Evolutionary conservation across 208 protist species (phyloP), one percentile per base, ranked within the genome.

Genomic region (Polymyxa betae): DNA sequence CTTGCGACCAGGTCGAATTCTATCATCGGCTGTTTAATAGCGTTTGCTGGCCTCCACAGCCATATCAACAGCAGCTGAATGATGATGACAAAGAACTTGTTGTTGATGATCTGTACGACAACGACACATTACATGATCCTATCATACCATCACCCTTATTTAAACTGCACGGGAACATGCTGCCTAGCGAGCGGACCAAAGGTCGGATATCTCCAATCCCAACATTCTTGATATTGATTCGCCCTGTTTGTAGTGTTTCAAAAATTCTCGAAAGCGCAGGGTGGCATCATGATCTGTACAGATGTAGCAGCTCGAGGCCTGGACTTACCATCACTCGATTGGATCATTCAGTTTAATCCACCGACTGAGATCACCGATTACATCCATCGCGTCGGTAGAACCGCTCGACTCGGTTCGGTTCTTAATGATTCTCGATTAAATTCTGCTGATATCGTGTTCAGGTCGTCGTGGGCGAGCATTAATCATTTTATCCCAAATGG

Each of bases 321-420:
- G 35, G 97, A 99, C 93, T 96, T 99, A 41, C 97, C 97, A 35
- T 92, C 94, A 41, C 97, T 99, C 32, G 94, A 97, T 91, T 98
- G 96, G 97, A 98, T 99, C 93, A 93, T 99, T 41, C 98, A 99
- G 94, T 99, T 98, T 92, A 98, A 99, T 93, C 97, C 97, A 16
- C 98, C 98, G 46, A 93, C 96, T 12, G 96, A 98, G 54, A 95
- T 96, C 54, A 97, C 95, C 20, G 97, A 98, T 93, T 99, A 99
- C 92, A 95, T 98, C 43, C 98, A 99, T 92, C 95, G 97, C 60
- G 96, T 98, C 88, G 97, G 98, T 12, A 95, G 97, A 89, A 98
- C 98, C 16, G 98, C 98, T 38, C 95, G 98, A 91, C 93, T 97
- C 12, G 97, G 97, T 35, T 38, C 5, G 24, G 24, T 60, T 24